Evolutionary conservation across 2,329 filamentous ascomycete genomes (phyloP).

Genomic region (Fonsecaea erecta): DNA sequence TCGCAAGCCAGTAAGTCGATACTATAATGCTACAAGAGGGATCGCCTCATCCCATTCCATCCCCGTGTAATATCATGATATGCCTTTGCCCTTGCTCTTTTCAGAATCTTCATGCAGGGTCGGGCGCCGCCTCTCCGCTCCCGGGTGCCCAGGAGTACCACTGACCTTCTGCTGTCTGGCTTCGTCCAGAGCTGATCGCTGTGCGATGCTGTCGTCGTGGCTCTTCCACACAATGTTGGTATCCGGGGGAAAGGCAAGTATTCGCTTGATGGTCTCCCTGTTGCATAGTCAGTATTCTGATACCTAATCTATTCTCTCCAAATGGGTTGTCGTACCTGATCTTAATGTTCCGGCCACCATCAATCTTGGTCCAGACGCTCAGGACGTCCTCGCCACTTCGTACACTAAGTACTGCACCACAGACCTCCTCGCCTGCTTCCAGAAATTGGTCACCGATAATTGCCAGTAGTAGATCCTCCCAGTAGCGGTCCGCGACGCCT

Average conservation of each 20-base stretch:
- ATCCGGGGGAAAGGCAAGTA: conserved; percentile 82
- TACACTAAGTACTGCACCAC: conserved; percentile 91
- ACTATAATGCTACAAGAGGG: conserved; percentile 28
- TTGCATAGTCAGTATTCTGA: conserved; percentile 37
- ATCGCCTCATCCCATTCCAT: conserved; percentile 6
- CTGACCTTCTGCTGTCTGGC: conserved; percentile 80
- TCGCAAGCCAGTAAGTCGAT: conserved; percentile 3
- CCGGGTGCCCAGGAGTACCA: conserved; percentile 41
- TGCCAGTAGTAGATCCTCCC: conserved; percentile 90
- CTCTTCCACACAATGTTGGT: conserved; percentile 95
- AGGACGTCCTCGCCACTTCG: conserved; percentile 95
- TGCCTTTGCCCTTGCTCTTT: conserved; percentile 49
- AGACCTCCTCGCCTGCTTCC: conserved; percentile 91
- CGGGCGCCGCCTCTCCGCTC: conserved; percentile 49
- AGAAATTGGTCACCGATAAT: conserved; percentile 93
- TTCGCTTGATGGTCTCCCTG: conserved; percentile 91
- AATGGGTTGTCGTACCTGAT: conserved; percentile 71
- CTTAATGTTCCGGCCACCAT: conserved; percentile 91
- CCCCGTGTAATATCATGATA: conserved; percentile 40
- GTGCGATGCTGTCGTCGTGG: conserved; percentile 93
- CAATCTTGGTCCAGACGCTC: conserved; percentile 95
- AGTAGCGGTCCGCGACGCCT: conserved; percentile 93
- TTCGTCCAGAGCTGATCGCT: conserved; percentile 87
- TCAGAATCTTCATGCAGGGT: conserved; percentile 50
- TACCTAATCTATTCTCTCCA: neutral